Evolutionary conservation across 176 grass and related monocot species (phyloP), one percentile per base, ranked within the genome.

Genomic region (Secale cereale): DNA sequence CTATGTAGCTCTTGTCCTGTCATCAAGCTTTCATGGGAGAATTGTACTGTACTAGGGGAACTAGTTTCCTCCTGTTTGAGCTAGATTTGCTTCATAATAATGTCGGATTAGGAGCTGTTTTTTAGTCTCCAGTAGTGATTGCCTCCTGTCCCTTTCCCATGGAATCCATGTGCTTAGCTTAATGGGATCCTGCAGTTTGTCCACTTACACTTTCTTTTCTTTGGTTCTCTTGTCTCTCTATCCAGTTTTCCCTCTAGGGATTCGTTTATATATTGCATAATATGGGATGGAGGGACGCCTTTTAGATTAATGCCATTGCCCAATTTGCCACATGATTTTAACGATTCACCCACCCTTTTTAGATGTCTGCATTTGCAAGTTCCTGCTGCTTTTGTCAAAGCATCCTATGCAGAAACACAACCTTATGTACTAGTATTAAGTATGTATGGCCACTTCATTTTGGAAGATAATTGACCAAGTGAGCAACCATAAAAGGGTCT

Each of bases 171-270:
- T 81, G 31, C 65, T 82, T 70, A 33, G 31, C 65, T 82, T 70
- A 33, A 82, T 71, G 65, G 19, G 80, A 31, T 40, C 32, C 54
- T 61, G 81, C 52, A 43, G n/a, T 56, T 72, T 71, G 54, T 63
- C 45, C 32, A 33, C 79, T 43, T 77, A 2, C 12, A n/a, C 39
- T 10, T 46, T 56, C 2, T 3, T 31, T 7, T 60, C n/a, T n/a
- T 15, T 87, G 32, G 32, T 15, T 15, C n/a, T 30, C 13, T 39
- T 40, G 50, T 41, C 12, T 74, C 70, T 40, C 15, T 12, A 9
- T 45, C 13, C n/a, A 25, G 31, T 35, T 36, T 36, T n/a, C 59
- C 57, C 33, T 74, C 32, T 52, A 10, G 19, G 78, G 45, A 36
- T 40, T 5, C 71, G 43, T 28, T 46, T 74, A 74, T 76, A 56